Evolutionary conservation across 2,329 filamentous ascomycete genomes (phyloP).

Genomic region (Nemania sp.): DNA sequence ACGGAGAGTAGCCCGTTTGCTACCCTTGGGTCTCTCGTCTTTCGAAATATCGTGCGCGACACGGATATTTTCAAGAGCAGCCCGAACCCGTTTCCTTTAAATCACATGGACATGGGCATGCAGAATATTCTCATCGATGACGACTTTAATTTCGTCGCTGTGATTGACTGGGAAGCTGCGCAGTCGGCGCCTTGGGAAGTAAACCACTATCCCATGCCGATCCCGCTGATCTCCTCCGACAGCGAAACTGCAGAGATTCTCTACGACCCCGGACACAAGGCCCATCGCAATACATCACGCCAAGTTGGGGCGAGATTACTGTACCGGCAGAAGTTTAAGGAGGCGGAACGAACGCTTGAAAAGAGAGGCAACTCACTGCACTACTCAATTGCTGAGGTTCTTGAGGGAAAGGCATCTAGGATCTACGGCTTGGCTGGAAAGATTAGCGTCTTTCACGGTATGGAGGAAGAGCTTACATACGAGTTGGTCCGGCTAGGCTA

Average conservation of each 20-base stretch:
- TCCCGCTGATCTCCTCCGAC: slow-evolving; percentile 43
- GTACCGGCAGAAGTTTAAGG: slow-evolving; percentile 36
- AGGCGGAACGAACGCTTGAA: slow-evolving; percentile 33
- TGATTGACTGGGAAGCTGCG: slow-evolving; percentile 53
- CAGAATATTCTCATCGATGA: slow-evolving; percentile 52
- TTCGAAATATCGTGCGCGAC: slow-evolving; percentile 44
- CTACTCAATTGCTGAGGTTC: slow-evolving; percentile 29
- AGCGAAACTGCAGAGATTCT: slow-evolving; percentile 39
- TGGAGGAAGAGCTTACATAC: not conserved
- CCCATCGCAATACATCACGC: slow-evolving; percentile 36
- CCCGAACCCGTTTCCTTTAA: slow-evolving; percentile 42
- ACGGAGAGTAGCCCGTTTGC: slow-evolving; percentile 25
- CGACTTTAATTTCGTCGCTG: slow-evolving; percentile 48
- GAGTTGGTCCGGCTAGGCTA: slow-evolving; percentile 21
- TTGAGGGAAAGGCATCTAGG: slow-evolving; percentile 30
- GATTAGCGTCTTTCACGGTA: not conserved
- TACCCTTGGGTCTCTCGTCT: slow-evolving; percentile 40
- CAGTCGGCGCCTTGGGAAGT: slow-evolving; percentile 49
- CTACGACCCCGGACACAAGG: slow-evolving; percentile 36
- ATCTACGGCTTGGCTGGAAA: slow-evolving; percentile 21
- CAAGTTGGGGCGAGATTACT: slow-evolving; percentile 35
- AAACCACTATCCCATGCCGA: slow-evolving; percentile 51
- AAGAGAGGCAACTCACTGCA: slow-evolving; percentile 9
- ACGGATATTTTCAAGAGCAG: slow-evolving; percentile 41
- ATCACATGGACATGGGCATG: slow-evolving; percentile 52